These are phyloP conservation scores for Colletotrichum sp. DNA, from an alignment of 2,329 filamentous ascomycete genomes.

Conservation along the genomic window DNA sequence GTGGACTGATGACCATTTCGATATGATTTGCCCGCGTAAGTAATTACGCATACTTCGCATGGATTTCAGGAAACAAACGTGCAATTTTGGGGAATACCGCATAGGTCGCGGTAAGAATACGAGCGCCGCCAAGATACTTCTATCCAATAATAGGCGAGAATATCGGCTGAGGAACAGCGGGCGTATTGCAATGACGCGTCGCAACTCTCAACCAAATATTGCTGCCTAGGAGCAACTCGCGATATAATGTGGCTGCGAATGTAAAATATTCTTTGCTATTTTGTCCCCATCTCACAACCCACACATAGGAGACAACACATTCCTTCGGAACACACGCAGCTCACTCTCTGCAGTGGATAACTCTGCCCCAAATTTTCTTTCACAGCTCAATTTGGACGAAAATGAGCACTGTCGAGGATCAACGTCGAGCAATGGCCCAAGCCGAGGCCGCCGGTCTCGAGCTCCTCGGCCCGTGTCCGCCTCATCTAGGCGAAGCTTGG, in stretches of 20 bases:
- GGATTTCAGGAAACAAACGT: not conserved
- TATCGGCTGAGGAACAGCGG: not conserved
- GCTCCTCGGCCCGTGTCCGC: not conserved
- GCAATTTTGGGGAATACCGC: fast-evolving
- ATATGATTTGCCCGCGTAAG: not conserved
- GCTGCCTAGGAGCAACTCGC: not conserved
- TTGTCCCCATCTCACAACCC: not conserved
- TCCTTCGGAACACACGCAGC: fast-evolving
- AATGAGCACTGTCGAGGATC: not conserved
- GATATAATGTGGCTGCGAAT: not conserved
- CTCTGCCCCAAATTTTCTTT: too few species aligned
- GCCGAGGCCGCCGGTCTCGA: not conserved
- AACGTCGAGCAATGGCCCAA: not conserved
- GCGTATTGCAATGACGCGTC: not conserved
- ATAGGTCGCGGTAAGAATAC: not conserved
- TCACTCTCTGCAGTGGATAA: not conserved
- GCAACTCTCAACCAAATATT: not conserved
- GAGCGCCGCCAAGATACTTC: not conserved
- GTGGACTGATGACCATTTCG: not conserved
- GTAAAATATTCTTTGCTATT: not conserved
- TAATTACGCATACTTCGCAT: not conserved
- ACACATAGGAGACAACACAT: not conserved
- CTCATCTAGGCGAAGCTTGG: not conserved
- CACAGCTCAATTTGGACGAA: too few species aligned
- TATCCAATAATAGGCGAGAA: not conserved